These are phyloP conservation scores for Fistulinella prunicolor DNA, from an alignment of 768 basidiomycete genomes.

Conservation along the genomic window DNA sequence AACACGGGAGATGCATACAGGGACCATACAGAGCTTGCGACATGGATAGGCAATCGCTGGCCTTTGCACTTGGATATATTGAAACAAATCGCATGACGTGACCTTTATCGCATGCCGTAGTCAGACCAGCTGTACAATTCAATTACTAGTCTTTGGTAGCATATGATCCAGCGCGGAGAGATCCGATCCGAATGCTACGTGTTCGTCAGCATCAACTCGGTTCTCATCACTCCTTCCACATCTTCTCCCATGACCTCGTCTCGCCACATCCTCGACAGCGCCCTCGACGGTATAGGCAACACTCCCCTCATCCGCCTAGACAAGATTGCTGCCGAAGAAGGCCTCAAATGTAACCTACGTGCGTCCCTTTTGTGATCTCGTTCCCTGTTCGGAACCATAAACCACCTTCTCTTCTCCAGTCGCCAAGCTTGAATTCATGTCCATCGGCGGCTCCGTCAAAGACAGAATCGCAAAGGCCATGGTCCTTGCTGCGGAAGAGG, in stretches of 20 bases:
- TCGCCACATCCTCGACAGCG: constrained; percentile 63
- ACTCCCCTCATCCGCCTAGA: constrained; percentile 89
- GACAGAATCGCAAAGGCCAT: constrained; percentile 96
- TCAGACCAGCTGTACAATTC: no score
- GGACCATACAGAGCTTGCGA: constrained; percentile 61
- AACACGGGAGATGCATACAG: constrained; percentile 55
- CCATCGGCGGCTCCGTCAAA: constrained; percentile 92
- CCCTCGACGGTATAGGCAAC: constrained; percentile 83
- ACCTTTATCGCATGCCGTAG: neutral
- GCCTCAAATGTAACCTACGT: constrained; percentile 88
- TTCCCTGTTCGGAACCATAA: neutral
- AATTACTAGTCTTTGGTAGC: no score
- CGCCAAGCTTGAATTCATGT: constrained; percentile 87
- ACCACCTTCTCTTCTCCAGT: constrained; percentile 55
- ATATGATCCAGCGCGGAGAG: no score
- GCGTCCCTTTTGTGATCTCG: constrained; percentile 31
- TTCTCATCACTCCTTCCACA: neutral
- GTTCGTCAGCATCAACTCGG: no score
- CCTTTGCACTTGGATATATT: constrained; percentile 47
- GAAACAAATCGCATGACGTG: constrained; percentile 9
- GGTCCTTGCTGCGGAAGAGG: constrained; percentile 90
- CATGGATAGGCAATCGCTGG: constrained; percentile 68
- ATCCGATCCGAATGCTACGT: constrained; percentile 15
- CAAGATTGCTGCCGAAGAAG: constrained; percentile 69
- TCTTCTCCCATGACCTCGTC: constrained; percentile 28